These are phyloP conservation scores for Populus tomentosa DNA, from an alignment of 441 rosid species.

Conservation along the genomic window DNA sequence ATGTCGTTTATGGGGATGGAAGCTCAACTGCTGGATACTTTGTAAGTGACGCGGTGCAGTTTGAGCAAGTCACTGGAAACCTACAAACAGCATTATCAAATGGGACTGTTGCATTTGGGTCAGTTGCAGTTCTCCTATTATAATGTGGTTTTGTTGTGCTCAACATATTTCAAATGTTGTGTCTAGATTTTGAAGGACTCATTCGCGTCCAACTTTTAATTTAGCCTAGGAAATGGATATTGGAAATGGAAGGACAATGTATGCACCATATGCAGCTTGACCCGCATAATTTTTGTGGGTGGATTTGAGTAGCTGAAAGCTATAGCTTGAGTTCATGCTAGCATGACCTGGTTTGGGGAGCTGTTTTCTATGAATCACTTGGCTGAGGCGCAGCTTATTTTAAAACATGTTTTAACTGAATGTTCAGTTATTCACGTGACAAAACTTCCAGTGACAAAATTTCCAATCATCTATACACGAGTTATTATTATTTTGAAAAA, in stretches of 20 bases:
- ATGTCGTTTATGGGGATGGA: constrained; percentile 77
- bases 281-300: neutral
- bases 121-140: constrained; percentile 22
- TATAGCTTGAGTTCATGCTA: neutral
- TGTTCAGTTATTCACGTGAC: neutral
- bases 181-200: neutral
- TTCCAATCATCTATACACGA: neutral
- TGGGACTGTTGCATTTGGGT: constrained; percentile 78
- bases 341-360: neutral
- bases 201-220: neutral
- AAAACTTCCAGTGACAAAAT: neutral
- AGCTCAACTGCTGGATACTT: constrained; percentile 77
- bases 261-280: neutral
- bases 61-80: constrained; percentile 54
- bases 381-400: neutral
- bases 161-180: neutral
- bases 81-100: constrained; percentile 49
- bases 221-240: neutral
- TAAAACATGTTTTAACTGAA: neutral
- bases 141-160: neutral
- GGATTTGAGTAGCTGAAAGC: neutral
- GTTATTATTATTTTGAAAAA: neutral
- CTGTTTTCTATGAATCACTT: neutral
- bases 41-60: constrained; percentile 56
- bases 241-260: constrained; percentile 5